Evolutionary conservation across 2,329 filamentous ascomycete genomes (phyloP).

Genomic region (Pseudogymnoascus pannorum): DNA sequence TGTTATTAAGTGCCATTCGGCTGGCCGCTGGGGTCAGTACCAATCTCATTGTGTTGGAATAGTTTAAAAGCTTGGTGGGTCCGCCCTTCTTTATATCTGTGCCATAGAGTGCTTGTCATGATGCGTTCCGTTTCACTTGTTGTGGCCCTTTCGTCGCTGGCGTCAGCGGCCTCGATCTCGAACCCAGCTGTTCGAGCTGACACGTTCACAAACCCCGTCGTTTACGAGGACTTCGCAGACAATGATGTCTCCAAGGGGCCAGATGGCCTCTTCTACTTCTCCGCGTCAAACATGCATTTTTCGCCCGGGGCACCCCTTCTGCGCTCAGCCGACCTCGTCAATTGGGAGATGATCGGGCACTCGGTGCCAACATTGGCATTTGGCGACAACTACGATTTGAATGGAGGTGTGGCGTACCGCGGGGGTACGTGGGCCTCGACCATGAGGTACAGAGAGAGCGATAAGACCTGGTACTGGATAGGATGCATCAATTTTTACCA

Average conservation of each 20-base stretch:
- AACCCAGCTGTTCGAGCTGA: neutral
- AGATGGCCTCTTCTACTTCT: constrained; percentile 42
- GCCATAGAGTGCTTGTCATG: neutral
- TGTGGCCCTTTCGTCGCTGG: neutral
- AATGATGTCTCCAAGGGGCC: constrained; percentile 45
- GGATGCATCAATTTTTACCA: constrained; percentile 44
- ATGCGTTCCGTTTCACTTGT: neutral
- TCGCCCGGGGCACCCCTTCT: constrained; percentile 49
- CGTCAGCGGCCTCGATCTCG: neutral
- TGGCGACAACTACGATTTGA: constrained; percentile 40
- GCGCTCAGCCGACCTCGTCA: constrained; percentile 45
- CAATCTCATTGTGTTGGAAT: neutral
- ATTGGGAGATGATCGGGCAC: constrained; percentile 41
- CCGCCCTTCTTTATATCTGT: neutral
- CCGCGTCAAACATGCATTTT: constrained; percentile 48
- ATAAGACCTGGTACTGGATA: constrained; percentile 46
- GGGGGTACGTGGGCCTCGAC: constrained; percentile 49
- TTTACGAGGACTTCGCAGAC: constrained; percentile 49
- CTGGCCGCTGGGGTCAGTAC: neutral
- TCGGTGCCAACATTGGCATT: constrained; percentile 39
- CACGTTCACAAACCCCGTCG: constrained; percentile 38
- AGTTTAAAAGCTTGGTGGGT: neutral
- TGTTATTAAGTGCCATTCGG: neutral
- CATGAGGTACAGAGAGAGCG: constrained; percentile 42
- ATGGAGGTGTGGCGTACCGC: constrained; percentile 38